Percentiles rank a stretch among this genome's conserved stretches.
Conservation (phyloP, 1,284 basidiomycete species). For the Abortiporus biennis region DNA sequence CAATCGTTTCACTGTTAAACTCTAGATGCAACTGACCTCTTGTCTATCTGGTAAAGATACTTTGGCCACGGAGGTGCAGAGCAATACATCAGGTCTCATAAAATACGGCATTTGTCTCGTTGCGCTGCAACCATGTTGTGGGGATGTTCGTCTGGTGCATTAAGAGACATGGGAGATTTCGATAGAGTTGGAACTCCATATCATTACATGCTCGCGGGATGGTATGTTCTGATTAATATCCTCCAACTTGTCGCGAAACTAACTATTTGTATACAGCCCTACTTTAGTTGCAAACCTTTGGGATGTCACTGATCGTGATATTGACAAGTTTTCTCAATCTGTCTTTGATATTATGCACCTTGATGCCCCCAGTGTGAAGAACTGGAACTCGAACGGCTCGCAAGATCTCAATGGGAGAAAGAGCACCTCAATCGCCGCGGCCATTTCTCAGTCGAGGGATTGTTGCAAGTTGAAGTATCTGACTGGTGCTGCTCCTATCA, state of each 20-base stretch:
- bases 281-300: slow-evolving; percentile 92
- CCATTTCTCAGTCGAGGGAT: slow-evolving; percentile 75
- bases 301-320: slow-evolving; percentile 98
- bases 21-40: background rate
- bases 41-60: slow-evolving; percentile 58
- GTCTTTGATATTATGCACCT: slow-evolving; percentile 78
- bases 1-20: slow-evolving; percentile 17
- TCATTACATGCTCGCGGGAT: slow-evolving; percentile 94
- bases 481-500: slow-evolving; percentile 92
- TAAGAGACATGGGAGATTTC: slow-evolving; percentile 90
- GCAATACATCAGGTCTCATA: slow-evolving; percentile 87
- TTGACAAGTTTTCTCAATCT: slow-evolving; percentile 85
- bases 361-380: slow-evolving; percentile 30
- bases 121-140: slow-evolving; percentile 97
- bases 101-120: slow-evolving; percentile 70
- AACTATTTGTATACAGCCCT: slow-evolving; percentile 47
- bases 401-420: slow-evolving; percentile 7
- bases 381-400: slow-evolving; percentile 18
- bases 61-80: slow-evolving; percentile 97
- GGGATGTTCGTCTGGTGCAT: slow-evolving; percentile 93
- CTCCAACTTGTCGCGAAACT: background rate
- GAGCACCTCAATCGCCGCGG: slow-evolving; percentile 59
- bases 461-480: slow-evolving; percentile 88
- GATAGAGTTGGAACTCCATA: slow-evolving; percentile 89
- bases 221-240: slow-evolving; percentile 50